These are phyloP conservation scores for Ammopiptanthus mongolicus DNA, from an alignment of 306 rosid species.

Conservation along the genomic window DNA sequence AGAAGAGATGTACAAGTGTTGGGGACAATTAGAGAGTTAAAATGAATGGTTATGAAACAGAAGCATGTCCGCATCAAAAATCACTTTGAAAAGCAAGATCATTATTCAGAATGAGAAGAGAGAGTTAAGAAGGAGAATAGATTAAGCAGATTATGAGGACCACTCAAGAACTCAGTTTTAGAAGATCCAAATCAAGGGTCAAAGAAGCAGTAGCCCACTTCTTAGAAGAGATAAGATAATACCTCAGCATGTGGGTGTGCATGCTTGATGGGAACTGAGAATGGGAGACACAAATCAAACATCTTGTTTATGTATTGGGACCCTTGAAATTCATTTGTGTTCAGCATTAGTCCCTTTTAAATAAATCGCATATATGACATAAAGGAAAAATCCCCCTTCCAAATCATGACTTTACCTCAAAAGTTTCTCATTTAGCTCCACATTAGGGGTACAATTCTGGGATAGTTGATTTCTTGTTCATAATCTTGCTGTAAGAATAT, in stretches of 20 bases:
- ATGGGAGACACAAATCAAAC: slow-evolving; percentile 45
- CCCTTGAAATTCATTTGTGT: slow-evolving; percentile 23
- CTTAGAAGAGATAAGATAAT: slow-evolving; percentile 37
- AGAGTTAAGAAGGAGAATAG: neutral
- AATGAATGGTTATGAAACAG: neutral
- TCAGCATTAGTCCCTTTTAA: neutral
- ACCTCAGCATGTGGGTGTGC: slow-evolving; percentile 35
- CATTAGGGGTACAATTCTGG: slow-evolving; percentile 3
- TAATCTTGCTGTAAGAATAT: neutral
- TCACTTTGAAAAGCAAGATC: neutral
- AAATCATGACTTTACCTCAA: slow-evolving; percentile 14
- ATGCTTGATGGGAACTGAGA: slow-evolving; percentile 16
- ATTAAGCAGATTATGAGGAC: slow-evolving; percentile 14
- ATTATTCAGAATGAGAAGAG: neutral
- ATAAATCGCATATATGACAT: slow-evolving; percentile 3
- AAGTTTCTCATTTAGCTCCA: slow-evolving; percentile 11
- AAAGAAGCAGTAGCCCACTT: slow-evolving; percentile 26
- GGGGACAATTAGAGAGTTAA: neutral
- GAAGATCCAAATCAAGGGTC: slow-evolving; percentile 48
- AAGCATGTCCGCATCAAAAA: slow-evolving; percentile 23
- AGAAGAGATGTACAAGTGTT: neutral
- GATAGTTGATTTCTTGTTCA: neutral
- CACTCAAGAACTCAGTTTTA: neutral
- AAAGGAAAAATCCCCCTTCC: slow-evolving; percentile 22
- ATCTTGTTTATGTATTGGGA: slow-evolving; percentile 32